Conservation (phyloP, 257 asterid genomes). For the Hygrophila difformis region DNA sequence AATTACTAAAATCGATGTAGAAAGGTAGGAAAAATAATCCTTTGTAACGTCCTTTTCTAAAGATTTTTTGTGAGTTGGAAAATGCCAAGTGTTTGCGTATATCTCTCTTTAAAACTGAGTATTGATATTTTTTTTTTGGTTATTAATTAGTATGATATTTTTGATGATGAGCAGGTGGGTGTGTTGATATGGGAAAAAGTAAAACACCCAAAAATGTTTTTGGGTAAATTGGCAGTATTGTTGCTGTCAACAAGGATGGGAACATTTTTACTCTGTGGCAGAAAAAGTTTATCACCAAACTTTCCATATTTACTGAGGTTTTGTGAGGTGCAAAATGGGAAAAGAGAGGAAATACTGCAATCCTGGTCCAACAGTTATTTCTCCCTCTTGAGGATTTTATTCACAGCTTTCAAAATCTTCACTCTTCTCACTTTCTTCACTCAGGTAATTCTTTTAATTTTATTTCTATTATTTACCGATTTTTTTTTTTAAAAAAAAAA, state of each 20-base stretch:
- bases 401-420: conserved; percentile 28
- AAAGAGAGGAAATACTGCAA: conserved; percentile 33
- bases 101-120: no score
- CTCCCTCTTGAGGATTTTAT: conserved; percentile 32
- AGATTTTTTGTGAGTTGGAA: no score
- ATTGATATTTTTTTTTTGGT: no score
- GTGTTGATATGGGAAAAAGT: conserved; percentile 21
- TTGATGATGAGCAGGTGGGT: conserved; percentile 24
- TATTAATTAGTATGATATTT: no score
- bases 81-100: no score
- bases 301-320: conserved; percentile 48
- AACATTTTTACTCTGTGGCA: conserved; percentile 41
- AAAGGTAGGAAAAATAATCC: no score
- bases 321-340: conserved; percentile 16
- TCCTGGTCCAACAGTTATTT: conserved; percentile 45
- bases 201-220: conserved; percentile 38
- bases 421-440: conserved; percentile 39
- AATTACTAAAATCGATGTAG: no score
- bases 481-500: no score
- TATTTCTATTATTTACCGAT: no score
- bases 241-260: conserved; percentile 47
- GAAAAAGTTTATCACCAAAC: conserved; percentile 25
- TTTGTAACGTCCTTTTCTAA: no score
- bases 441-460: conserved; percentile 47
- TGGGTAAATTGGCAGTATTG: conserved; percentile 26